phyloP scores from a whole-genome alignment of 345 rosid species.

The Toxicodendron radicans region DNA sequence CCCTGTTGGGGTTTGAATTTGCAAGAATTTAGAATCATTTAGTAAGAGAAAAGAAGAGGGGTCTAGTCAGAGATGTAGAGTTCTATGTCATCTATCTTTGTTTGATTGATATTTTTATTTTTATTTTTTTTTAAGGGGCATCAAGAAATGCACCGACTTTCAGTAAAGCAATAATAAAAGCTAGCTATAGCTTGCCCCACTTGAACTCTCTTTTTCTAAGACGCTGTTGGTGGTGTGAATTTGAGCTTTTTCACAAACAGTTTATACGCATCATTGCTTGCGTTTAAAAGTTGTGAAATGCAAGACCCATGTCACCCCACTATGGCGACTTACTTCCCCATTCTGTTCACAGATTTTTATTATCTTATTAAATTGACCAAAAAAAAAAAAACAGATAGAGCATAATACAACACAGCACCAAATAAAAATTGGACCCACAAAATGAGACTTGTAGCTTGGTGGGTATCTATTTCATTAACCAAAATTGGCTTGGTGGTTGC shows the following conservation, averaged over 20 bases:
- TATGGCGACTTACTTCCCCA: background rate
- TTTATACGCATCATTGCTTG: conserved; percentile 35
- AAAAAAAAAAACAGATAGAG: too few species aligned
- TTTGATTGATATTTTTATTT: background rate
- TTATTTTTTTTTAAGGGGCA: background rate
- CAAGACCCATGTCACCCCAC: conserved; percentile 30
- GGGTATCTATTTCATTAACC: conserved; percentile 1
- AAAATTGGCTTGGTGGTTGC: conserved; percentile 26
- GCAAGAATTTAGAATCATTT: conserved; percentile 25
- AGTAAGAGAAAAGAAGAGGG: conserved; percentile 8
- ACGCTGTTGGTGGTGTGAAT: conserved; percentile 9
- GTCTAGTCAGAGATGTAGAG: conserved; percentile 9
- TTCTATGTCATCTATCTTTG: background rate
- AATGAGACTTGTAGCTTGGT: background rate
- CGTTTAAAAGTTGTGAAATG: conserved; percentile 37
- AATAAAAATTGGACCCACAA: conserved; percentile 13
- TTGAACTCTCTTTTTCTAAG: conserved; percentile 19
- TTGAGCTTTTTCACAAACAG: conserved; percentile 13
- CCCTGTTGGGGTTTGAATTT: conserved; percentile 11
- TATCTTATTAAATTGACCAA: too few species aligned
- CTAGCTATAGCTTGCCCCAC: conserved; percentile 33
- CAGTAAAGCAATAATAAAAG: conserved; percentile 9
- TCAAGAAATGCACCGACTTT: conserved; percentile 37
- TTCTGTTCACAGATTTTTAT: too few species aligned
- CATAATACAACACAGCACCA: too few species aligned